These are phyloP conservation scores for Aspergillus pseudoviridinutans DNA, from an alignment of 2,329 filamentous ascomycete species.

Conservation along the genomic window DNA sequence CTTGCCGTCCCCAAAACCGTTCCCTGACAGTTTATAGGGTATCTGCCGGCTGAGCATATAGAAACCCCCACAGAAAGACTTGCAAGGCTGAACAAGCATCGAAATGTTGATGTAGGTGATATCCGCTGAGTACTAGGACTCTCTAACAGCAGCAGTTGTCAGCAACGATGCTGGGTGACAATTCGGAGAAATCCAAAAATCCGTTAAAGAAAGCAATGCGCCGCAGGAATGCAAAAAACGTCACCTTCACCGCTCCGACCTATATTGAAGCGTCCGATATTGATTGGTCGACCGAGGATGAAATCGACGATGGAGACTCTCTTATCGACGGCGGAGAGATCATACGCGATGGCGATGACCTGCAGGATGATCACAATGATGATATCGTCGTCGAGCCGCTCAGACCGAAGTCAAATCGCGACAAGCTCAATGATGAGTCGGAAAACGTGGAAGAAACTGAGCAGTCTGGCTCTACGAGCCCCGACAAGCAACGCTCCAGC, in stretches of 20 bases:
- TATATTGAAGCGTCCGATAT: conserved; percentile 85
- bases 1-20: conserved; percentile 42
- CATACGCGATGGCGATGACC: conserved; percentile 35
- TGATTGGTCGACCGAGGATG: conserved; percentile 79
- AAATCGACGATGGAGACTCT: conserved; percentile 50
- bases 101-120: conserved; percentile 84
- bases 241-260: conserved; percentile 78
- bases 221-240: conserved; percentile 76
- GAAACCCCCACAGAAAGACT: conserved; percentile 94
- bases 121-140: conserved; percentile 1
- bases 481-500: conserved; percentile 50
- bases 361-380: conserved; percentile 30
- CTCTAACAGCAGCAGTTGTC: conserved; percentile 51
- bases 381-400: conserved; percentile 44
- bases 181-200: conserved; percentile 75
- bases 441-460: conserved; percentile 20
- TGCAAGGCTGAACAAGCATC: conserved; percentile 91
- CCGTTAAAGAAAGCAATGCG: conserved; percentile 80
- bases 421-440: conserved; percentile 26
- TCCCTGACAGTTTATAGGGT: conserved; percentile 56
- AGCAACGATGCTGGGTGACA: conserved; percentile 67
- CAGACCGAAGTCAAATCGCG: conserved; percentile 39
- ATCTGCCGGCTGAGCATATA: conserved; percentile 95
- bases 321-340: conserved; percentile 45
- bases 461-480: conserved; percentile 26